Evolutionary conservation across 768 basidiomycete species (phyloP), one percentile per base, ranked within the genome.

Genomic region (Xerocomus spinulosus): DNA sequence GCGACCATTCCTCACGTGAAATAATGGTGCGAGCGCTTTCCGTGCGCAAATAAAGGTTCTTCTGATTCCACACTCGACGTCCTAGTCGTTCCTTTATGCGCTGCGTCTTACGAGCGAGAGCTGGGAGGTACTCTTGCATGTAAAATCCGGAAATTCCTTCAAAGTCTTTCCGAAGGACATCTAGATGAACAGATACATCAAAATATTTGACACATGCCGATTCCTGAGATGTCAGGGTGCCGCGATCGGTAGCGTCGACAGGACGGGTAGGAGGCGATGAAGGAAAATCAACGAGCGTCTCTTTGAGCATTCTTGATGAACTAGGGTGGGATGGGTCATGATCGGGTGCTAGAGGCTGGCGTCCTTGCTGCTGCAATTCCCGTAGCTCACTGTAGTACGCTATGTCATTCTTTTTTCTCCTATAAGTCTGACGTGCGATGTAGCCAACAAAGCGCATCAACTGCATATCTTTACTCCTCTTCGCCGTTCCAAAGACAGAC

Each of bases 21-120:
- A 85, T 55, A 2, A 53, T 49, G 20, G 66, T 51, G 30, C 77
- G 74, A 15, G 47, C 12, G 10, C 37, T 34, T 28, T 51, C 46
- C n/a, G 55, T 54, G 23, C 59, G 59, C 39, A 88, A 45, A 56
- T 76, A 90, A 3, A 91, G 54, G 45, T 80, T 68, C 62, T 78
- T 80, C 26, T 63, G 71, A 5, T 53, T 61, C 85, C 85, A 88
- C 1, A 90, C 78, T 10, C 88, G 80, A n/a, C 88, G 79, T 9
- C 85, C 85, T n/a, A 89, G 67, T 25, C 79, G 73, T 67, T 90
- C 86, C 66, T 87, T 87, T n/a, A 80, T 48, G 15, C 87, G 77
- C 52, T 83, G 78, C 3, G 70, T 69, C 15, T 71, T 78, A 9
- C 85, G 78, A 5, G 69, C 75, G 7, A 79, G 52, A 3, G 76